Evolutionary conservation across 306 rosid species (phyloP).

Genomic region (Pyrus bretschneideri): DNA sequence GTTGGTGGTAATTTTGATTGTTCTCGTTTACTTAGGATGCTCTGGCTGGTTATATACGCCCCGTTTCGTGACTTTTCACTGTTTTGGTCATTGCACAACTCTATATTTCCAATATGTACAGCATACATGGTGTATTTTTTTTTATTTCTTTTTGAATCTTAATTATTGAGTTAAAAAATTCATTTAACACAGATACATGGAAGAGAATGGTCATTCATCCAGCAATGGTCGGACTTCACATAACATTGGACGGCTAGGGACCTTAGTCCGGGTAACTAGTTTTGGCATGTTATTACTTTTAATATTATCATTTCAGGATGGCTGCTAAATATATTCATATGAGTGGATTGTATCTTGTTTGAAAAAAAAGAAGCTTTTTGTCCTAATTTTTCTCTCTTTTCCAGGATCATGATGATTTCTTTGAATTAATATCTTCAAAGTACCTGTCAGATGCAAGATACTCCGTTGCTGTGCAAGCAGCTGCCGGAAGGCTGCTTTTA

Average conservation of each 20-base stretch:
- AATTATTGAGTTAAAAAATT: not conserved
- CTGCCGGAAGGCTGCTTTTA: constrained; percentile 67
- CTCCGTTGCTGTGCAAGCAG: constrained; percentile 63
- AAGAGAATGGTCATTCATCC: constrained; percentile 65
- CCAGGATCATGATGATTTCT: constrained; percentile 92
- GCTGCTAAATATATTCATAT: not conserved
- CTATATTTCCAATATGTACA: not conserved
- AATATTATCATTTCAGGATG: not conserved
- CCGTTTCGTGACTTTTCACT: not conserved
- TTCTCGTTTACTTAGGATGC: not conserved
- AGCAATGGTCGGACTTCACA: constrained; percentile 77
- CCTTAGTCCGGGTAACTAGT: constrained; percentile 59
- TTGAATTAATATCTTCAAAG: constrained; percentile 80
- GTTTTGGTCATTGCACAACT: not conserved
- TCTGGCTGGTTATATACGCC: not conserved
- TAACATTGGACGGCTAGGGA: constrained; percentile 75
- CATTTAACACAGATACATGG: constrained; percentile 64
- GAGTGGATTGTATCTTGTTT: not conserved
- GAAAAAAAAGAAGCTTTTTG: not conserved
- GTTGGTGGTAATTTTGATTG: not conserved
- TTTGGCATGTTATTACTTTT: not conserved
- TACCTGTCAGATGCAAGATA: constrained; percentile 67
- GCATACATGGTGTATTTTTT: not conserved
- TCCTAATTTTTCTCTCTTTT: not conserved
- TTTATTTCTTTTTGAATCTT: not conserved